These are phyloP conservation scores for Fragilaria radians DNA, from an alignment of 108 stramenopile species.

Conservation along the genomic window DNA sequence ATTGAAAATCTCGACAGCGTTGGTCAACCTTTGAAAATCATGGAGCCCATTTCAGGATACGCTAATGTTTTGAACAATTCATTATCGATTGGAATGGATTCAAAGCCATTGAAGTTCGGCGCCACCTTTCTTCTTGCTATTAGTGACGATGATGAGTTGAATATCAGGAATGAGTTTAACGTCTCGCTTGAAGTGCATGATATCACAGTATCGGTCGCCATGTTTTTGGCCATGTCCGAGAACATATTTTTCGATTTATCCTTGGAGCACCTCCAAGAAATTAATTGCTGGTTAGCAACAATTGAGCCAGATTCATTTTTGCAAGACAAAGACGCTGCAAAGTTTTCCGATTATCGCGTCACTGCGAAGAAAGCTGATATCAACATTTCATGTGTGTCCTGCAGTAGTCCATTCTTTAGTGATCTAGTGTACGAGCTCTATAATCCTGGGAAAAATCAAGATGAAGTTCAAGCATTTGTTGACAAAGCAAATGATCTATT, in stretches of 20 bases:
- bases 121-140: slow-evolving; percentile 22
- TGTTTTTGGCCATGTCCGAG: slow-evolving; percentile 39
- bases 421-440: slow-evolving; percentile 25
- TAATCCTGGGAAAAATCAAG: slow-evolving; percentile 2
- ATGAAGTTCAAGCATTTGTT: slow-evolving; percentile 18
- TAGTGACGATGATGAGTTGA: slow-evolving; percentile 22
- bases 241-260: slow-evolving; percentile 40
- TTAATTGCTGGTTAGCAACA: slow-evolving; percentile 55
- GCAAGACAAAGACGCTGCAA: slow-evolving; percentile 7
- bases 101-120: slow-evolving; percentile 25
- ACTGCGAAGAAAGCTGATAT: slow-evolving; percentile 22
- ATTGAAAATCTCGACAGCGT: slow-evolving; percentile 51
- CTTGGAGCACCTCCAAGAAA: slow-evolving; percentile 29
- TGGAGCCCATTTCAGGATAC: slow-evolving; percentile 28
- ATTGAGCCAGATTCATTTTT: slow-evolving; percentile 3
- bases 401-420: slow-evolving; percentile 37
- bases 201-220: slow-evolving; percentile 21
- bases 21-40: slow-evolving; percentile 42
- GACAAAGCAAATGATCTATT: slow-evolving; percentile 9
- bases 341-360: slow-evolving; percentile 15
- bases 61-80: slow-evolving; percentile 34
- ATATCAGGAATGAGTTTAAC: slow-evolving; percentile 38
- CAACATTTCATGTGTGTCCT: slow-evolving; percentile 31
- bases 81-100: slow-evolving; percentile 42
- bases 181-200: slow-evolving; percentile 25